Conservation (phyloP, 257 asterid species). For the Primulina huaijiensis region DNA sequence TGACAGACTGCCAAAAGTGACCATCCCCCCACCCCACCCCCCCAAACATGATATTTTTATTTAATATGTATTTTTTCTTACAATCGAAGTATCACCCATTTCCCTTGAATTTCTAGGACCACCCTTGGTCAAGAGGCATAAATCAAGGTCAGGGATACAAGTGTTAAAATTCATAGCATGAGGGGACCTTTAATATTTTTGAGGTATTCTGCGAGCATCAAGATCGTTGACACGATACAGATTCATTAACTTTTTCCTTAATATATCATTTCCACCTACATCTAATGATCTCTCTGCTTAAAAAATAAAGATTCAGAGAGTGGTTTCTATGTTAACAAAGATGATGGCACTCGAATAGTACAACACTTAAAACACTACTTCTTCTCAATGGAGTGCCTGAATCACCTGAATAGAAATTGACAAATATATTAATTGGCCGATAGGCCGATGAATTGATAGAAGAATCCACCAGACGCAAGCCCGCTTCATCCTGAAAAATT, state of each 20-base stretch:
- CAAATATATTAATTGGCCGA: conserved; percentile 84
- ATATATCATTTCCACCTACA: not conserved
- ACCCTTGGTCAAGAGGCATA: not conserved
- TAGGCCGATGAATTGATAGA: conserved; percentile 59
- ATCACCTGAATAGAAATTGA: conserved; percentile 82
- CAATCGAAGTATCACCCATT: not conserved
- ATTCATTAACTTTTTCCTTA: not conserved
- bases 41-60: not conserved
- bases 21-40: not conserved
- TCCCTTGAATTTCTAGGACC: not conserved
- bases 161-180: not conserved
- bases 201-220: not conserved
- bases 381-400: not conserved
- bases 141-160: not conserved
- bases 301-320: not conserved
- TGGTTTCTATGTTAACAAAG: not conserved
- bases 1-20: not conserved
- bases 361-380: conserved; percentile 7
- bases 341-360: not conserved
- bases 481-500: conserved; percentile 79
- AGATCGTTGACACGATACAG: not conserved
- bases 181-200: too few relatives aligned
- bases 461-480: conserved; percentile 77
- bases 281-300: not conserved
- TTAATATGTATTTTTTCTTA: too few relatives aligned